These are phyloP conservation scores for Trametes polyzona DNA, from an alignment of 1,284 basidiomycete species.

Conservation along the genomic window DNA sequence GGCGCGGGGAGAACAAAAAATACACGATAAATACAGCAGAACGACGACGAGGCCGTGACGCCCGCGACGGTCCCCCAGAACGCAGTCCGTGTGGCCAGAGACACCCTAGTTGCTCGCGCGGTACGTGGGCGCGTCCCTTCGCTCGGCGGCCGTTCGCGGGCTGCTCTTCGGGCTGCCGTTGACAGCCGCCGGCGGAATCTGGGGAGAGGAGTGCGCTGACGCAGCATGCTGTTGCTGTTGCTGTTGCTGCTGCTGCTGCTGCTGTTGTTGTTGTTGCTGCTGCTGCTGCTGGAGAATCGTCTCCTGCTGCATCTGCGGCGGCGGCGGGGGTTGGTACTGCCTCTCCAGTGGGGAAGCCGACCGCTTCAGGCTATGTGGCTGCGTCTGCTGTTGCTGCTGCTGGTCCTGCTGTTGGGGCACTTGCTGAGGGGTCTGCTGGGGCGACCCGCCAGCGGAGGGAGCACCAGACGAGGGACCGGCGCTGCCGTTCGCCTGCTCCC, in stretches of 20 bases:
- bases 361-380: conserved; percentile 20
- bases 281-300: conserved; percentile 12
- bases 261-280: conserved; percentile 5
- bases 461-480: conserved; percentile 11
- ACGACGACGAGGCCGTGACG: neutral
- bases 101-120: conserved; percentile 22
- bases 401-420: conserved; percentile 5
- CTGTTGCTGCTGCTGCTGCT: neutral
- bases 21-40: conserved; percentile 29
- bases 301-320: conserved; percentile 14
- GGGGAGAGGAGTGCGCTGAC: conserved; percentile 18
- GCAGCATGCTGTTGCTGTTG: conserved; percentile 1
- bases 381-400: neutral
- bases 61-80: neutral
- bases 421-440: conserved; percentile 18
- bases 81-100: no score
- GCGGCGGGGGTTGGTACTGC: conserved; percentile 13
- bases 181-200: conserved; percentile 14
- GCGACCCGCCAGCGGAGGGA: conserved; percentile 11
- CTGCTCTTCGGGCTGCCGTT: conserved; percentile 20
- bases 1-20: conserved; percentile 23
- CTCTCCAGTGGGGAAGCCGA: conserved; percentile 21
- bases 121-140: conserved; percentile 27
- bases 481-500: conserved; percentile 16
- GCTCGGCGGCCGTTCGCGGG: conserved; percentile 25